Percentiles rank a stretch among this genome's conserved stretches.
Conservation (phyloP, 805 yeast genomes). For the Vanderwaltozyma yarrowii region DNA sequence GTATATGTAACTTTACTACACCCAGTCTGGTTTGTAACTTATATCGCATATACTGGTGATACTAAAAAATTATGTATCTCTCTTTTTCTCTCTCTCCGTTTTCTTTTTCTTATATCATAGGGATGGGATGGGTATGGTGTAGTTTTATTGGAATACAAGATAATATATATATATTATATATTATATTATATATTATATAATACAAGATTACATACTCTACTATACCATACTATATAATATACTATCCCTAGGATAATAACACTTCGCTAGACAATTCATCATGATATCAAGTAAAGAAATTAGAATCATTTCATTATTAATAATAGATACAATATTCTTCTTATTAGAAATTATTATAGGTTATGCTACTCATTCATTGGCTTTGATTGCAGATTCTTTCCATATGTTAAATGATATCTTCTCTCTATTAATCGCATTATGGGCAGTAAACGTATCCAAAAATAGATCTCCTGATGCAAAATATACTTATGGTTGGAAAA, state of each 20-base stretch:
- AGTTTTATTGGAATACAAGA: no score
- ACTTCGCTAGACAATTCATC: no score
- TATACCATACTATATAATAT: background rate
- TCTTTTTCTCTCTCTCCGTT: no score
- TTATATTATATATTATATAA: no score
- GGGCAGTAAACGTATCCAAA: conserved; percentile 93
- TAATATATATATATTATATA: no score
- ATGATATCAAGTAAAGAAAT: conserved; percentile 40
- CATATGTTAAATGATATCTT: conserved; percentile 95
- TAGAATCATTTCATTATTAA: conserved; percentile 61
- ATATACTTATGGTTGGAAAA: conserved; percentile 95
- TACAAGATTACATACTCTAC: background rate
- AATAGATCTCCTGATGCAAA: conserved; percentile 72
- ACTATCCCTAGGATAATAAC: no score
- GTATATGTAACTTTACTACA: no score
- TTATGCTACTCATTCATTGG: conserved; percentile 87
- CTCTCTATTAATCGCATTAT: conserved; percentile 78
- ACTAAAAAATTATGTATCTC: no score
- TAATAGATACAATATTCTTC: conserved; percentile 73
- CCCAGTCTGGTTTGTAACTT: no score
- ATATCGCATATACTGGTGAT: no score
- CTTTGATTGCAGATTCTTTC: conserved; percentile 91
- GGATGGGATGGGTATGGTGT: no score
- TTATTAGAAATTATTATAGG: conserved; percentile 77
- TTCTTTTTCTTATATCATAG: no score